phyloP scores from a whole-genome alignment of 805 yeast genomes.

The Kodamaea hsintzibuensis region DNA sequence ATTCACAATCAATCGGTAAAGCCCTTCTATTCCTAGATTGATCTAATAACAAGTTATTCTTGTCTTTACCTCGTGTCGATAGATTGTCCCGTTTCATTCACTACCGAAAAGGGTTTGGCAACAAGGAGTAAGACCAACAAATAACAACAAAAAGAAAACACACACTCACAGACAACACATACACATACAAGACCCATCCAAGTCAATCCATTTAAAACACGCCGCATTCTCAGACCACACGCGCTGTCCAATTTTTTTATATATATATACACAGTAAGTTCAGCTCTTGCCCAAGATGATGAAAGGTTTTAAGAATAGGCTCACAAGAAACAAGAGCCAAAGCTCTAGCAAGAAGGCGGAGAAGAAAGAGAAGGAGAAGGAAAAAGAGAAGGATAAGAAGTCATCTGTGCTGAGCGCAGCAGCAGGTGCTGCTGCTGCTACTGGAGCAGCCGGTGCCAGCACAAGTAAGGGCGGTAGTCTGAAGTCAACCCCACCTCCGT shows the following conservation, averaged over 20 bases:
- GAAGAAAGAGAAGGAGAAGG: conserved; percentile 39
- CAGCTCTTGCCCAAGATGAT: conserved; percentile 50
- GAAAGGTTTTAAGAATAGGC: conserved; percentile 69
- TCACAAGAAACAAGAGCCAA: conserved; percentile 42
- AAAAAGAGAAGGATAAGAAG: conserved; percentile 44
- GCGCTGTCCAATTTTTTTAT: neutral
- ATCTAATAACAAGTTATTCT: neutral
- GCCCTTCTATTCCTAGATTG: neutral
- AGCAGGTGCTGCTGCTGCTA: neutral
- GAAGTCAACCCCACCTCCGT: conserved; percentile 33
- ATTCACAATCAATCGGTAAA: neutral
- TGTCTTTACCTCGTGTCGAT: neutral
- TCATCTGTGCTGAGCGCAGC: conserved; percentile 1
- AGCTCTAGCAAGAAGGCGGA: conserved; percentile 31
- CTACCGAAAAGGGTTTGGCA: neutral
- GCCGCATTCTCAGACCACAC: neutral
- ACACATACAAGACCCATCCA: neutral
- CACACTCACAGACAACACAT: neutral
- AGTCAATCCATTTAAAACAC: neutral
- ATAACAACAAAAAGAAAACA: neutral
- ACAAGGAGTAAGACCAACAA: neutral
- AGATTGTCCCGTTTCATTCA: neutral
- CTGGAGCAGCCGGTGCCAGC: neutral
- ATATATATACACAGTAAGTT: neutral
- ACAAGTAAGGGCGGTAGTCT: conserved; percentile 17